Base-by-base conservation (phyloP, 2,329 filamentous ascomycete genomes). In the Colletotrichum endophyticum region DNA sequence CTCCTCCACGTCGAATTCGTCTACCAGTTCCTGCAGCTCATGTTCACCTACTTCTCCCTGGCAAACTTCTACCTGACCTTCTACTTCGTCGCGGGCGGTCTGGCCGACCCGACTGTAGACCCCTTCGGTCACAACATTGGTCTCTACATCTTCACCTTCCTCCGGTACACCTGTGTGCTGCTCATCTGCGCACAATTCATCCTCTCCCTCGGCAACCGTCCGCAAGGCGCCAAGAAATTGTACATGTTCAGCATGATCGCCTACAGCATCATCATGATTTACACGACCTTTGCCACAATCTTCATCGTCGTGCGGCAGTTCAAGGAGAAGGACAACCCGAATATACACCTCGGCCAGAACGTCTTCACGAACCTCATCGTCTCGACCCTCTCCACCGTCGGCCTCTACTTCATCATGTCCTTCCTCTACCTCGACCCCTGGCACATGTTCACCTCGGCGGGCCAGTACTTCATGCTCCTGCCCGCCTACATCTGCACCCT, bases 31-130 rank as follows among this genome's bases (percentile, higher is more conserved):
- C 90, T 99, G 80, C 95, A 96, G 82, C 92, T 99, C 16, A 85
- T 98, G 77, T 99, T 99, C 88, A 99, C 97, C 62, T 99, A 95
- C 88, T 99, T 99, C 88, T 98, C 96, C 13, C 92, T 99, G 56
- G 96, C 96, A 85, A 99, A 99, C 88, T 99, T 99, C 89, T 99
- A 99, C 85, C 93, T 99, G 69, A 98, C 96, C 74, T 99, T 99
- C 87, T 99, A 96, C 90, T 99, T 99, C 88, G 94, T 99, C 79
- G 96, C 96, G 27, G 97, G 97, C 59, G 98, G 96, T 56, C 90
- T 99, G 19, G 91, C 94, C 1, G 95, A 99, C 81, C 87, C 91
- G 0, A 88, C 88, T 30, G 89, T 98, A 79, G 97, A 99, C 84
- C 98, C 98, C 0, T 99, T 99, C 80, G 96, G 96, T 19, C 95